phyloP scores from a whole-genome alignment of 805 yeast genomes.

The Pichia occidentalis region DNA sequence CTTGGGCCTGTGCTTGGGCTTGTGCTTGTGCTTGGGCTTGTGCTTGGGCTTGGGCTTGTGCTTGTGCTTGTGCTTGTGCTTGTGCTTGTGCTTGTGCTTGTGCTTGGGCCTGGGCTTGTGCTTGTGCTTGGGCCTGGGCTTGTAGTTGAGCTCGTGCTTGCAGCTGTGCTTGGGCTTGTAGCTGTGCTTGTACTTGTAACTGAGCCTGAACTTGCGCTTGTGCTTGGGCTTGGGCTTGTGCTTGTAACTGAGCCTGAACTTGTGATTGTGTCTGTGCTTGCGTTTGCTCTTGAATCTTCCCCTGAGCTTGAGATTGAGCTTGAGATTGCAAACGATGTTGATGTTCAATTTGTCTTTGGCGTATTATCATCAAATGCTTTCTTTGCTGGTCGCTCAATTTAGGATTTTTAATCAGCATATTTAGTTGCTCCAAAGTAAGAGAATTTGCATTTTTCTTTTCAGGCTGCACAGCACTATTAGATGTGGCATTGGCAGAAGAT shows the following conservation, averaged over 20 bases:
- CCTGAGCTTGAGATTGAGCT: constrained; percentile 9
- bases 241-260: constrained; percentile 8
- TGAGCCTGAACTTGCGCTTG: constrained; percentile 20
- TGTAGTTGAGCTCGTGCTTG: constrained; percentile 20
- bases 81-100: background rate
- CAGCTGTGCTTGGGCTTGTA: constrained; percentile 12
- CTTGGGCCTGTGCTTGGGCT: background rate
- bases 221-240: constrained; percentile 19
- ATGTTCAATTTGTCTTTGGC: constrained; percentile 26
- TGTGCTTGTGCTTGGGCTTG: background rate
- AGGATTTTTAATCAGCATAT: constrained; percentile 28
- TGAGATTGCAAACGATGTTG: constrained; percentile 23
- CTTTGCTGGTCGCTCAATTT: constrained; percentile 39
- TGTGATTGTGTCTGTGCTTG: constrained; percentile 12
- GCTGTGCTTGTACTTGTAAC: constrained; percentile 26
- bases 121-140: constrained; percentile 16
- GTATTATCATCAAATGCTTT: constrained; percentile 29
- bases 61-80: constrained; percentile 10
- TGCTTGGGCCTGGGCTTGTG: constrained; percentile 5
- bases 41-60: constrained; percentile 5
- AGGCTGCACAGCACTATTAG: too few species aligned
- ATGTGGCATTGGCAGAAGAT: too few species aligned
- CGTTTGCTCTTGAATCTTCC: constrained; percentile 18
- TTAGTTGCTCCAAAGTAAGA: constrained; percentile 24
- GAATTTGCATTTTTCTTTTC: constrained; percentile 9